Percentiles rank a stretch among this genome's conserved stretches.
phyloP scores from a whole-genome alignment of 108 stramenopile genomes.

The Schizochytrium sp. region DNA sequence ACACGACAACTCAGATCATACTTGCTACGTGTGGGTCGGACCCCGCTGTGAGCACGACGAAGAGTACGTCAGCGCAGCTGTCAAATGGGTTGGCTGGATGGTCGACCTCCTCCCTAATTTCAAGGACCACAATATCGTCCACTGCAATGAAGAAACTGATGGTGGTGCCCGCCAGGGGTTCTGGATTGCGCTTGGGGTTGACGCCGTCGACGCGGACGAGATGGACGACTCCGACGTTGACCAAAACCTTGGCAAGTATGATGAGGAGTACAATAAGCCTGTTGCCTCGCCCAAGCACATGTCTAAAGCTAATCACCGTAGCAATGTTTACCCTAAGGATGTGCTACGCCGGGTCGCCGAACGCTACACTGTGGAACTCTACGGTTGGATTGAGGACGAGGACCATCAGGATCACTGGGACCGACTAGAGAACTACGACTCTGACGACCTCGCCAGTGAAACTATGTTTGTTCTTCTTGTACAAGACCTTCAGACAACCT shows the following conservation, averaged over 20 bases:
- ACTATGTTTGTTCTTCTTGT: constrained; percentile 53
- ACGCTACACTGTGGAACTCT: neutral
- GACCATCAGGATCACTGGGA: neutral
- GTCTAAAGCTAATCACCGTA: neutral
- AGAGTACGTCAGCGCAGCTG: constrained; percentile 8
- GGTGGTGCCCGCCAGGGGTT: neutral
- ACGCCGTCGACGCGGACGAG: constrained; percentile 44
- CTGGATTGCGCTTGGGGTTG: constrained; percentile 33
- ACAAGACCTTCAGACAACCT: neutral
- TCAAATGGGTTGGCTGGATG: constrained; percentile 5
- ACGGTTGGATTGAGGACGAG: constrained; percentile 39
- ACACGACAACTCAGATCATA: neutral
- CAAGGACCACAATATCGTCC: neutral
- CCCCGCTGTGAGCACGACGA: constrained; percentile 43
- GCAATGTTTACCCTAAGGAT: neutral
- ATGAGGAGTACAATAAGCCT: constrained; percentile 32
- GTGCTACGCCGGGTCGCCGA: constrained; percentile 7
- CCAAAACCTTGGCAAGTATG: constrained; percentile 49
- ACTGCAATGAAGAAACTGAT: neutral
- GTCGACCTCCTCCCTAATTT: constrained; percentile 40
- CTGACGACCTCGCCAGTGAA: neutral
- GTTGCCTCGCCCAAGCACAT: neutral
- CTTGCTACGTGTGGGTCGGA: constrained; percentile 42
- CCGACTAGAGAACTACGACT: neutral
- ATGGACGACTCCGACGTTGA: constrained; percentile 39